A percentile compares a stretch with the other conserved stretches of the same genome.
These are phyloP conservation scores for Puccinia hordei DNA, from an alignment of 1,284 basidiomycete species.

Conservation along the genomic window DNA sequence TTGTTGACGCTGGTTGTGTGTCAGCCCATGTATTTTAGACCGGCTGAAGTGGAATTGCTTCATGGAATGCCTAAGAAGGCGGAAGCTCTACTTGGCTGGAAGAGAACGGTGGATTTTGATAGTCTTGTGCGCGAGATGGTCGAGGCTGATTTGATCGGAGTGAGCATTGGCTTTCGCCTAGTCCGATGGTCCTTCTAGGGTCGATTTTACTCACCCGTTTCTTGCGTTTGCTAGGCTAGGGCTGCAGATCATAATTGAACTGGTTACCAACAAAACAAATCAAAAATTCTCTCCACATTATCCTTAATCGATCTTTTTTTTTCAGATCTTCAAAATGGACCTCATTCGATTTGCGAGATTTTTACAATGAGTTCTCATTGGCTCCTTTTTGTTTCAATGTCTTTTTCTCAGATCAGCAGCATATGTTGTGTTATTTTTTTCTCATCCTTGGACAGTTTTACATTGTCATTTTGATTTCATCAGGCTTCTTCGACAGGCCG, in stretches of 20 bases:
- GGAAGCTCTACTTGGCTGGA: constrained; percentile 79
- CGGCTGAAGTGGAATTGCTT: constrained; percentile 87
- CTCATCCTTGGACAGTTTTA: too few species aligned
- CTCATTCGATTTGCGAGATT: background rate
- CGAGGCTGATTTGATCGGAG: constrained; percentile 66
- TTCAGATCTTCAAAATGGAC: background rate
- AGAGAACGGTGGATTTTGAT: constrained; percentile 76
- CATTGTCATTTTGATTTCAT: too few species aligned
- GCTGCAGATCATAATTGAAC: constrained; percentile 23
- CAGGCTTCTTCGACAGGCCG: too few species aligned
- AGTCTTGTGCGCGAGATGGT: constrained; percentile 86
- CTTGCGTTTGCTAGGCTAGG: background rate
- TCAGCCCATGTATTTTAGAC: constrained; percentile 59
- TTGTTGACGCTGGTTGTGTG: constrained; percentile 46
- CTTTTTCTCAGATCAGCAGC: background rate
- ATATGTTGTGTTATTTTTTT: too few species aligned
- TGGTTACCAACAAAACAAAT: background rate
- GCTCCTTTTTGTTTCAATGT: background rate
- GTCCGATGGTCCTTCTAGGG: too few species aligned
- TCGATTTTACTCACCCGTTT: background rate
- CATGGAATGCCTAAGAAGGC: constrained; percentile 82
- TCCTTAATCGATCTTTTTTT: background rate
- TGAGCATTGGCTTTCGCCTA: background rate
- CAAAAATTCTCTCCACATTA: too few species aligned
- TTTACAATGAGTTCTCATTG: background rate